A percentile compares a stretch with the other conserved stretches of the same genome.
Evolutionary conservation across 2,329 filamentous ascomycete species (phyloP).

Genomic region (Aulographum hederae): DNA sequence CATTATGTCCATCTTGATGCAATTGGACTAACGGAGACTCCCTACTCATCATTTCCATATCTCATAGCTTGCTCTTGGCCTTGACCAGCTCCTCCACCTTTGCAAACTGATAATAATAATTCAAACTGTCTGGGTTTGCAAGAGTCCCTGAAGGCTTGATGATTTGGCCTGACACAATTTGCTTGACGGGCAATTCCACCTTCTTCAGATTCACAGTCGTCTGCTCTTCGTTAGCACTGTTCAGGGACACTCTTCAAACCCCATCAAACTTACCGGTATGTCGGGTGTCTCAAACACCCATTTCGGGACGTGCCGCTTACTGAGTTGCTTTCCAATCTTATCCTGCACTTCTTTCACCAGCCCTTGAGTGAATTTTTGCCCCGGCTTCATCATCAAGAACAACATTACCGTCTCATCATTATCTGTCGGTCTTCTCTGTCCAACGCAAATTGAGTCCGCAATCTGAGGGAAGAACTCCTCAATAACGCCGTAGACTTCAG

Average conservation of each 20-base stretch:
- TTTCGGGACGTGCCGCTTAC: conserved; percentile 57
- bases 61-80: background rate
- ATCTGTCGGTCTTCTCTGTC: conserved; percentile 47
- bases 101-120: conserved; percentile 66
- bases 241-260: background rate
- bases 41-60: too few species aligned
- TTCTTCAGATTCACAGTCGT: conserved; percentile 74
- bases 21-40: too few species aligned
- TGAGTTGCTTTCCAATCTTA: conserved; percentile 47
- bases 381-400: conserved; percentile 42
- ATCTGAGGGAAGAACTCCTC: conserved; percentile 47
- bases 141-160: conserved; percentile 63
- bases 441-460: conserved; percentile 61
- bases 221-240: conserved; percentile 18
- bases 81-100: conserved; percentile 41
- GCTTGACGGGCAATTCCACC: conserved; percentile 68
- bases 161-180: conserved; percentile 58
- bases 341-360: conserved; percentile 43
- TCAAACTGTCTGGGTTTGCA: conserved; percentile 55
- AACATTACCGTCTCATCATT: conserved; percentile 39
- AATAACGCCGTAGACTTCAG: conserved; percentile 62
- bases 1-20: too few species aligned
- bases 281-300: conserved; percentile 66
- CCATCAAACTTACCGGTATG: conserved; percentile 45
- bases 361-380: conserved; percentile 31